Conservation (phyloP, 371 early-diverging fungal genomes). For the Mucor circinelloides region DNA sequence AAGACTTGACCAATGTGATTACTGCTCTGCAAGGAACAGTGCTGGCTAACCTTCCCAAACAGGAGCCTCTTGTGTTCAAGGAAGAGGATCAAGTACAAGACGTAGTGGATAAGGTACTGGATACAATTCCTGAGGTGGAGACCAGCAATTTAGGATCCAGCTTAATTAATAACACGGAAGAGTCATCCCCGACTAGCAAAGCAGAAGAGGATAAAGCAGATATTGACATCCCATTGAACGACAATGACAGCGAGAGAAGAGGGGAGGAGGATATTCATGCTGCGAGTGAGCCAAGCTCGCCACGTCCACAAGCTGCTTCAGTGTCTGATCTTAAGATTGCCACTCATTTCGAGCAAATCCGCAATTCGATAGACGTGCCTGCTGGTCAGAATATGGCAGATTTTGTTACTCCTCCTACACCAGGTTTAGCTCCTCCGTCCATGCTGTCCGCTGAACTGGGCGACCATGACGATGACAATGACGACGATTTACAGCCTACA, state of each 20-base stretch:
- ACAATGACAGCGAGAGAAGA: not conserved
- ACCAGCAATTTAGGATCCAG: slow-evolving; percentile 11
- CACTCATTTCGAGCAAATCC: slow-evolving; percentile 19
- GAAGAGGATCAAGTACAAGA: not conserved
- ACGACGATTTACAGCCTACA: slow-evolving; percentile 3
- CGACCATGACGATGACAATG: slow-evolving; percentile 3
- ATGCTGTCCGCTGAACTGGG: not conserved
- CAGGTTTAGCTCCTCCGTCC: slow-evolving; percentile 31
- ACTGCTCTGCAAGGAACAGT: slow-evolving; percentile 11
- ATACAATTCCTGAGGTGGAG: slow-evolving; percentile 8
- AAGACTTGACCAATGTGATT: slow-evolving; percentile 16
- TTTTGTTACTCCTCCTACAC: slow-evolving; percentile 47
- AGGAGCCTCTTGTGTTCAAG: not conserved
- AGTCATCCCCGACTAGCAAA: not conserved
- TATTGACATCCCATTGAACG: not conserved
- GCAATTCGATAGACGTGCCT: slow-evolving; percentile 30
- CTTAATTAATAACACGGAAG: slow-evolving; percentile 7
- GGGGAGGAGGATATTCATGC: slow-evolving; percentile 3
- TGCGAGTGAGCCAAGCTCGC: slow-evolving; percentile 27
- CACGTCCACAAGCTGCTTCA: slow-evolving; percentile 12
- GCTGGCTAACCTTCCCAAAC: not conserved
- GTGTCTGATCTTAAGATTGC: slow-evolving; percentile 6
- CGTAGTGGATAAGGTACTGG: not conserved
- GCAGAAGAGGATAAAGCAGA: slow-evolving; percentile 7
- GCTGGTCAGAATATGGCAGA: slow-evolving; percentile 51